Conservation (phyloP, 148 eudicot genomes). For the Heliamphora exappendiculata region DNA sequence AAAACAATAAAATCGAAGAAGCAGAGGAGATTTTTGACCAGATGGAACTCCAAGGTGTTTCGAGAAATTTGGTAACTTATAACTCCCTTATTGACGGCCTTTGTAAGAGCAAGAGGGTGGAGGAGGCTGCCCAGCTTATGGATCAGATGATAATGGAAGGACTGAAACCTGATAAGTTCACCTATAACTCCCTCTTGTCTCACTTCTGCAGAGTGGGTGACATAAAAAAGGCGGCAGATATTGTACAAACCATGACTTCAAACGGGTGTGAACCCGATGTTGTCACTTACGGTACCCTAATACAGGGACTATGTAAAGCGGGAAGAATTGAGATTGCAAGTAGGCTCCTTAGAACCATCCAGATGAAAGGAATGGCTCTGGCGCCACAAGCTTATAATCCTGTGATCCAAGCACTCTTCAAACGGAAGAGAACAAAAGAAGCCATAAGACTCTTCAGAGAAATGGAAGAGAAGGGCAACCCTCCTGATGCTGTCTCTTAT, state of each 20-base stretch:
- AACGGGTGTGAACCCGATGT: constrained; percentile 90
- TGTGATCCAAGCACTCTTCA: constrained; percentile 65
- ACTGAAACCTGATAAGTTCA: constrained; percentile 76
- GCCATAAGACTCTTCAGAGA: constrained; percentile 74
- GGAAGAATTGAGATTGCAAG: constrained; percentile 66
- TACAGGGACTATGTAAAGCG: constrained; percentile 86
- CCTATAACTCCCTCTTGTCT: constrained; percentile 71
- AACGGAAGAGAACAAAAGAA: constrained; percentile 45
- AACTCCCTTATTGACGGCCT: constrained; percentile 87
- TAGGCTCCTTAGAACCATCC: constrained; percentile 70
- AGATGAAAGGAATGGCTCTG: constrained; percentile 72
- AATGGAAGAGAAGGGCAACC: constrained; percentile 69
- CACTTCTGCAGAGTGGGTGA: constrained; percentile 82
- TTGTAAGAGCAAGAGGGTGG: constrained; percentile 54
- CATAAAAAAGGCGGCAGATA: constrained; percentile 81
- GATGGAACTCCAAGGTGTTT: constrained; percentile 86
- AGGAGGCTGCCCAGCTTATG: constrained; percentile 79
- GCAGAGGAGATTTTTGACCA: constrained; percentile 93
- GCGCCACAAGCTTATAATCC: constrained; percentile 90
- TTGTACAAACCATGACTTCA: constrained; percentile 83
- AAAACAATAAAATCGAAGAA: constrained; percentile 67
- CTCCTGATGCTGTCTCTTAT: constrained; percentile 68
- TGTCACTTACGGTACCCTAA: constrained; percentile 81
- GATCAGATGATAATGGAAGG: constrained; percentile 98
- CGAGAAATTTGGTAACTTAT: constrained; percentile 67